Evolutionary conservation across 345 rosid species (phyloP).

Genomic region (Acer saccharum): DNA sequence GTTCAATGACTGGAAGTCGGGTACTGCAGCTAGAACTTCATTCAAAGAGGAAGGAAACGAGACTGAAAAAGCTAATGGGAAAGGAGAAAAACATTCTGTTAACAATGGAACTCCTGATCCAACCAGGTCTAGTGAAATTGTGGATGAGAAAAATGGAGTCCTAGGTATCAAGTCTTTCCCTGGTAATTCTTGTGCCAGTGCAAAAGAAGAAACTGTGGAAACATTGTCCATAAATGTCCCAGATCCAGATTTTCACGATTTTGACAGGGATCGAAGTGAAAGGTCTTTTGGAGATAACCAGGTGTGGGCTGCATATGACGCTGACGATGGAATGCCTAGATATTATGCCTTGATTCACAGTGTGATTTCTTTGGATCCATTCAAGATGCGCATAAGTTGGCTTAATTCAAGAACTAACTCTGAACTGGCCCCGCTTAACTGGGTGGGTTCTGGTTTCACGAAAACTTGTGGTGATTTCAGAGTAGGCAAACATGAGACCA

Average conservation of each 20-base stretch:
- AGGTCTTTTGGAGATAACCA: constrained; percentile 48
- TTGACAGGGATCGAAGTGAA: constrained; percentile 61
- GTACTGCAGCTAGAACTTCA: constrained; percentile 21
- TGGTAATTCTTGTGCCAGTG: constrained; percentile 21
- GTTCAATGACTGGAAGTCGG: constrained; percentile 34
- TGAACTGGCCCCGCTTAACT: constrained; percentile 49
- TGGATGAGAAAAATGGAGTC: constrained; percentile 14
- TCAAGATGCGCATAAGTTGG: constrained; percentile 52
- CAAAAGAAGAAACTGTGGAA: constrained; percentile 33
- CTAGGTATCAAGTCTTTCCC: not conserved
- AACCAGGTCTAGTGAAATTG: constrained; percentile 7
- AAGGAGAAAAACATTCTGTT: constrained; percentile 21
- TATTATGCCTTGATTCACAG: constrained; percentile 56
- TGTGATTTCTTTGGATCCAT: constrained; percentile 57
- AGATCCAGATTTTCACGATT: constrained; percentile 64
- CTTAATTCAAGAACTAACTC: constrained; percentile 49
- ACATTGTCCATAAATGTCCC: constrained; percentile 48
- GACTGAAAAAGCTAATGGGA: constrained; percentile 22
- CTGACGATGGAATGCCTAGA: constrained; percentile 70
- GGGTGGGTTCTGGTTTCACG: constrained; percentile 64
- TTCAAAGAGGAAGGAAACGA: constrained; percentile 14
- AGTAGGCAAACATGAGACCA: constrained; percentile 42
- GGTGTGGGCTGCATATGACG: constrained; percentile 72
- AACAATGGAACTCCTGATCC: constrained; percentile 13
- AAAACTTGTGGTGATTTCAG: constrained; percentile 66